Evolutionary conservation across 2,329 filamentous ascomycete genomes (phyloP), one percentile per base, ranked within the genome.

Genomic region (Fusarium redolens): DNA sequence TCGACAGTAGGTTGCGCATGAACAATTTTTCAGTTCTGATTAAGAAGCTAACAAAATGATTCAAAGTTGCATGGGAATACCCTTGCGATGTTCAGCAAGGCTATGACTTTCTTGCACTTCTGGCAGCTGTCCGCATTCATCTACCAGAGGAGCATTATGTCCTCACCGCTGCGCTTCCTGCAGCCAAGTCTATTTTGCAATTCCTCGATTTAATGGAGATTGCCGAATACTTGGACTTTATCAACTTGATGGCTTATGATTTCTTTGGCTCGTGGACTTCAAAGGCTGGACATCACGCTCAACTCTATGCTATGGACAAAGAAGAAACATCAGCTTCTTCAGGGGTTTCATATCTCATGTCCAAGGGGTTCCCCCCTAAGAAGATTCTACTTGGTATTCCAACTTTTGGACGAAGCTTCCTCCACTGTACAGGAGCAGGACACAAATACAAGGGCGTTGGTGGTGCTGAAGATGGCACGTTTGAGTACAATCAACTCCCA

Each of bases 221-320:
- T 15, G 87, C 91, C 55, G 83, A 88, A 50, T 91, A 93, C 74
- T 85, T 96, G 40, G 92, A 96, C 80, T 87, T 91, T 70, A 83
- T 96, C 79, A 96, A 96, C 79, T 83, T 96, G 40, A 94, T 92
- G 88, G 89, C 93, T 3, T 96, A 95, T 81, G 93, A 96, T 80
- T 93, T 95, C 78, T 90, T 88, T 31, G 93, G 93, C 3, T 85
- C 89, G 7, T 95, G 93, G 93, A 89, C 88, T 3, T 79, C 84
- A 35, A 87, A 87, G 64, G 89, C 89, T 50, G 93, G 93, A 11
- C 92, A 96, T 79, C 93, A 96, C 61, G 89, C 93, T 8, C 93
- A 95, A 78, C 88, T 96, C 3, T 93, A 91, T 78, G 84, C 90
- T 3, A 87, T 90, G 64, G 84, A 81, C 60, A 87, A 89, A 71